These are phyloP conservation scores for Symbiotaphrina buchneri DNA, from an alignment of 495 filamentous ascomycete species.

Conservation along the genomic window DNA sequence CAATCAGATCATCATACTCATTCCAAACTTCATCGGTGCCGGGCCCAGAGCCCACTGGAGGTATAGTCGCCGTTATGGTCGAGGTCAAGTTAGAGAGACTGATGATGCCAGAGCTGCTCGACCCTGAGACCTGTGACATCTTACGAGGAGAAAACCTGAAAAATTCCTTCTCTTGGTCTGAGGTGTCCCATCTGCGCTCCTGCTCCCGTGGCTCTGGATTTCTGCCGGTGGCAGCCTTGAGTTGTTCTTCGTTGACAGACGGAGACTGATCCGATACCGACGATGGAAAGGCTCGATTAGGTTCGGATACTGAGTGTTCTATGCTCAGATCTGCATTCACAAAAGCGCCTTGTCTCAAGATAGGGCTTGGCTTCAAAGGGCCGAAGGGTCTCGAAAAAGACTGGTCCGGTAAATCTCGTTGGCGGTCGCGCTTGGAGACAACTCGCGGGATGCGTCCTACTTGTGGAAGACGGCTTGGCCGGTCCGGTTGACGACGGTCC, in stretches of 20 bases:
- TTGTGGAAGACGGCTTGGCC: conserved; percentile 34
- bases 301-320: no score
- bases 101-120: conserved; percentile 41
- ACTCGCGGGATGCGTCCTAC: conserved; percentile 84
- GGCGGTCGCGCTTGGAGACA: conserved; percentile 43
- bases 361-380: no score
- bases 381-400: conserved; percentile 79
- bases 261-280: no score
- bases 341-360: no score
- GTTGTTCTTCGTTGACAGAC: no score
- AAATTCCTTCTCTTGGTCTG: conserved; percentile 43
- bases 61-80: conserved; percentile 37
- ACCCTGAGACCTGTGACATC: conserved; percentile 42
- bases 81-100: no score
- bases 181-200: neutral
- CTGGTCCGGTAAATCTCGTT: conserved; percentile 45
- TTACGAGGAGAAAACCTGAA: conserved; percentile 49
- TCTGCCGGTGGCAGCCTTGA: no score
- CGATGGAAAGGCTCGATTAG: no score
- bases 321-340: no score
- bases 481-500: conserved; percentile 8
- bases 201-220: no score
- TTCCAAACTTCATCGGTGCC: conserved; percentile 84
- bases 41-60: conserved; percentile 28
- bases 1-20: conserved; percentile 81